These are phyloP conservation scores for Pugionium cornutum DNA, from an alignment of 345 rosid species.

Conservation along the genomic window DNA sequence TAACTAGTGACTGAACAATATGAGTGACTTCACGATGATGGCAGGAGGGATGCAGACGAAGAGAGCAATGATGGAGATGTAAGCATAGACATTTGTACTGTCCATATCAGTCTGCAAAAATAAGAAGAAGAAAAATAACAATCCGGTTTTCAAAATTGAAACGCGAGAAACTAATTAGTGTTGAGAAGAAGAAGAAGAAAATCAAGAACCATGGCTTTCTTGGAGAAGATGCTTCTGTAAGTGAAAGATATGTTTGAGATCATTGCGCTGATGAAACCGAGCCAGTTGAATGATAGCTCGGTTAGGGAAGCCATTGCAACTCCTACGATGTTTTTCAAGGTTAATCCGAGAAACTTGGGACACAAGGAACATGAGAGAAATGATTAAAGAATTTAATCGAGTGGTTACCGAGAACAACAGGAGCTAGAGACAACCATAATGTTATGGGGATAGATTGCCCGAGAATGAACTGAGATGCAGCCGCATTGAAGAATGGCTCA, in stretches of 20 bases:
- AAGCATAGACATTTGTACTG: constrained; percentile 91
- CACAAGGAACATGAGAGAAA: constrained; percentile 25
- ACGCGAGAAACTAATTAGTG: background rate
- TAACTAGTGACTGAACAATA: constrained; percentile 2
- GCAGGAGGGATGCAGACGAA: constrained; percentile 92
- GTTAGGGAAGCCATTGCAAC: constrained; percentile 92
- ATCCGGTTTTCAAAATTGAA: background rate
- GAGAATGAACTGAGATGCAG: constrained; percentile 88
- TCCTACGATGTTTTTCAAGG: constrained; percentile 43
- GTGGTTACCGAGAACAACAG: constrained; percentile 77
- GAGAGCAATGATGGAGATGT: constrained; percentile 95
- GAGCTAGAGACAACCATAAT: constrained; percentile 88
- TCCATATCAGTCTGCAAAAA: constrained; percentile 88
- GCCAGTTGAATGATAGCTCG: constrained; percentile 95
- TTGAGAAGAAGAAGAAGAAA: background rate
- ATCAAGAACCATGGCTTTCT: constrained; percentile 90
- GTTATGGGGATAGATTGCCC: constrained; percentile 83
- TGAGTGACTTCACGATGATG: constrained; percentile 59
- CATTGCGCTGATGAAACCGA: constrained; percentile 96
- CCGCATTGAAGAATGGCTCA: constrained; percentile 97
- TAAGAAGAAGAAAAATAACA: background rate
- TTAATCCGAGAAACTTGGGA: background rate
- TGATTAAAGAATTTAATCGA: background rate
- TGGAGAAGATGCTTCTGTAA: constrained; percentile 91
- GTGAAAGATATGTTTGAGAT: constrained; percentile 95